phyloP scores from a whole-genome alignment of 2,329 filamentous ascomycete genomes.

The Aspergillus novoparasiticus region DNA sequence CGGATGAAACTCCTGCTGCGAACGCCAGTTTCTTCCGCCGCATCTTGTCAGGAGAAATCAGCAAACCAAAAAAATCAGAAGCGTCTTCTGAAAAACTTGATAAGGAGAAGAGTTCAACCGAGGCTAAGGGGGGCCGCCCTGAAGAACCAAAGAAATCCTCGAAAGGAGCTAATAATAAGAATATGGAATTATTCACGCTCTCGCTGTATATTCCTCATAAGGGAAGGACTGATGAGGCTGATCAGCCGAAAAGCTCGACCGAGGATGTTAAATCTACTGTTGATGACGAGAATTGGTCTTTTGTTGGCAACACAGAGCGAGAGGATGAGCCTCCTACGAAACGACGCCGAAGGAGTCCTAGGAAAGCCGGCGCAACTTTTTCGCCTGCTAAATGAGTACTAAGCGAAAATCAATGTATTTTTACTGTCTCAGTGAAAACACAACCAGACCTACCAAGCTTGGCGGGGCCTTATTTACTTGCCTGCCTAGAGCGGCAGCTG shows the following conservation, averaged over 20 bases:
- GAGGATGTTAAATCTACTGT: slow-evolving; percentile 3
- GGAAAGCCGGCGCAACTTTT: slow-evolving; percentile 11
- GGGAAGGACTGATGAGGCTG: slow-evolving; percentile 8
- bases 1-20: slow-evolving; percentile 41
- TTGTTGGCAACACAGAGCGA: slow-evolving; percentile 22
- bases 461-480: neutral
- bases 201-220: slow-evolving; percentile 35
- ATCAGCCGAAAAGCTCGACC: neutral
- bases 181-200: slow-evolving; percentile 33
- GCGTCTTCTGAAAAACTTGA: neutral
- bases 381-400: neutral
- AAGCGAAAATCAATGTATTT: neutral
- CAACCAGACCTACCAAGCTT: neutral
- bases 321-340: slow-evolving; percentile 39
- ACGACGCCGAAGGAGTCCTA: slow-evolving; percentile 35
- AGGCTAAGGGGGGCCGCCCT: slow-evolving; percentile 36
- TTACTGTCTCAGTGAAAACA: neutral
- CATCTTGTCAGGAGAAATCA: slow-evolving; percentile 28
- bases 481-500: neutral
- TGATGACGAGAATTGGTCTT: slow-evolving; percentile 23
- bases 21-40: slow-evolving; percentile 29
- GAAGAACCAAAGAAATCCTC: slow-evolving; percentile 17
- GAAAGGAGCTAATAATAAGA: slow-evolving; percentile 14
- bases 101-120: slow-evolving; percentile 7
- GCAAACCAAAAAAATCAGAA: slow-evolving; percentile 9